Base-by-base conservation (phyloP, 129 eudicot genomes). In the Centaurea solstitialis region DNA sequence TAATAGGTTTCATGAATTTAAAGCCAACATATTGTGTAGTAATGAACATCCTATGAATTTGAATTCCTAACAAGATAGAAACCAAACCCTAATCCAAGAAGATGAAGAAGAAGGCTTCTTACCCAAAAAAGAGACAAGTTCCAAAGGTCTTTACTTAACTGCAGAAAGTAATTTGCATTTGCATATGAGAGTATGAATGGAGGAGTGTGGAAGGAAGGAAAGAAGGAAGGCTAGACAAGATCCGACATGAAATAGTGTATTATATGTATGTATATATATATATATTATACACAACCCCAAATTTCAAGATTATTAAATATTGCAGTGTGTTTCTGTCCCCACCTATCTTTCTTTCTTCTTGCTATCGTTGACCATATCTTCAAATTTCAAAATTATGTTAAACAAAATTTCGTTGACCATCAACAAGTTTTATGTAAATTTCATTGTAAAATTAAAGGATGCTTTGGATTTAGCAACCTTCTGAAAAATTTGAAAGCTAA, bases 171-270 rank as follows among this genome's bases (percentile, higher is more conserved):
- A 59, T 1, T 1, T 23, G 5, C 13, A 40, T 35, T 50, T 6
- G 22, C 20, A 35, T 26, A 26, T 26, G 30, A 26, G 30, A 26
- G 70, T 41, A 37, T 57, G 7, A 33, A 76, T 38, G 40, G 18
- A 30, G 70, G 69, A 39, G 35, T 1, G 35, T 30, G 1, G 6
- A n/a, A n/a, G 26, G 28, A 30, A 12, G 7, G 66, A 20, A 7
- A 30, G 77, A 81, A 43, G 24, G 61, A 65, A 18, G 75, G 17
- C n/a, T 11, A 76, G 86, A 82, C 86, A 70, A 82, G 86, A 82
- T 82, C 86, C 86, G 74, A 66, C 73, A 70, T 69, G 68, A 82
- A 82, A 69, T 57, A n/a, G n/a, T 61, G 72, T 30, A 82, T 37
- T 47, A 8, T 53, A n/a, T n/a, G n/a, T n/a, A n/a, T n/a, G n/a